Evolutionary conservation across 1,284 basidiomycete species (phyloP), one percentile per base, ranked within the genome.

Genomic region (Termitomyces sp.): DNA sequence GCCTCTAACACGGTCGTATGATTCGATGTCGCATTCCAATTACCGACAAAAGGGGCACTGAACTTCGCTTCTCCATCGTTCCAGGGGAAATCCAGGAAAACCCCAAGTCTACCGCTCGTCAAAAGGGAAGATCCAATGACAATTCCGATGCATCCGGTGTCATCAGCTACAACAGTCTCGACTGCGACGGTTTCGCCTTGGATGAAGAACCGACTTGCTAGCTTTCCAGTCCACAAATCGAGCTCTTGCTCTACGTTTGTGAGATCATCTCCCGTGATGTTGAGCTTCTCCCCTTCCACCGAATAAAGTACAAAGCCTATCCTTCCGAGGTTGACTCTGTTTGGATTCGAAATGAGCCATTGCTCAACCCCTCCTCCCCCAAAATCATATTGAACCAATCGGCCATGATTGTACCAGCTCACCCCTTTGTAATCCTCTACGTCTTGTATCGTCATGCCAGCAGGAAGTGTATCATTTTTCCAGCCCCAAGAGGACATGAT

Each of bases 81-180:
- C 80, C 81, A 84, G 7, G 81, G 81, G 61, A 81, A 83, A 63
- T 84, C 81, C n/a, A 84, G 58, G 65, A 81, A 83, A 0, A 82
- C 19, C 0, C 75, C 79, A 5, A 82, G 64, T 44, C 66, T 67
- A 5, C 74, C 72, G n/a, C 63, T 56, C 24, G 59, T 17, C 6
- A 84, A 40, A 15, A 82, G 68, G 1, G 67, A 17, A 12, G 81
- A 83, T 1, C 63, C 47, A 46, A 83, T 60, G 9, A 58, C 64
- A 26, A 83, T 63, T 2, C 65, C 76, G 26, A 83, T 60, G 1
- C 70, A 68, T 60, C 76, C 75, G 17, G 63, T 67, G 17, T 38
- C 28, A 5, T 78, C 74, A 5, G 72, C 72, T 4, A 70, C 73
- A n/a, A 67, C 65, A 0, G 77, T 79, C 49, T 68, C 63, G 1